phyloP scores from a whole-genome alignment of 2,329 filamentous ascomycete genomes.

The Penicillium psychrosexuale region DNA sequence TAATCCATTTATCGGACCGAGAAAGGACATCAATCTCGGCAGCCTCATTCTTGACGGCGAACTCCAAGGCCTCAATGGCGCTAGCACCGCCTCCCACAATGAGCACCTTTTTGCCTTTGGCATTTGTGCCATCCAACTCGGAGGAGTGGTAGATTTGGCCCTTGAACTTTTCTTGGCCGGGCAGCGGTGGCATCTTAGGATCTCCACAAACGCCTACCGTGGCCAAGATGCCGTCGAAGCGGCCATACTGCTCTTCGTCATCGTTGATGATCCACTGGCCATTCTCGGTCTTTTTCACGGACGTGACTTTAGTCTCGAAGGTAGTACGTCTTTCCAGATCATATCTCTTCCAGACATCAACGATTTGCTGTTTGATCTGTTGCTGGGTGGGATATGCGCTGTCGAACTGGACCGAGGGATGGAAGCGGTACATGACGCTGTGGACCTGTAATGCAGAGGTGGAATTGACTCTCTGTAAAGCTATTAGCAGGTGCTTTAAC shows the following conservation, averaged over 20 bases:
- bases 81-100: constrained; percentile 77
- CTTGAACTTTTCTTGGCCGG: constrained; percentile 68
- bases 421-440: constrained; percentile 83
- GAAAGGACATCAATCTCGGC: constrained; percentile 69
- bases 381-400: constrained; percentile 73
- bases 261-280: constrained; percentile 78
- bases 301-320: constrained; percentile 68
- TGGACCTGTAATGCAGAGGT: constrained; percentile 81
- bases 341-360: constrained; percentile 71
- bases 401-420: constrained; percentile 72
- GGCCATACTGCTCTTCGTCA: constrained; percentile 64
- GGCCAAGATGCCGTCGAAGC: constrained; percentile 74
- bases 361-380: constrained; percentile 71
- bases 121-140: constrained; percentile 67
- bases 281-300: constrained; percentile 64
- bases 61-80: constrained; percentile 79
- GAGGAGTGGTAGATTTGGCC: constrained; percentile 74
- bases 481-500: not conserved
- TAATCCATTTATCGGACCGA: constrained; percentile 82
- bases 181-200: constrained; percentile 67
- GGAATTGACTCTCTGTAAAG: constrained; percentile 67
- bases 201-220: constrained; percentile 79
- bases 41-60: constrained; percentile 65
- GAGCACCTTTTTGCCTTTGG: constrained; percentile 70
- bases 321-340: constrained; percentile 66